Conservation (phyloP, 352 stramenopile genomes). For the Phytophthora ohioensis region DNA sequence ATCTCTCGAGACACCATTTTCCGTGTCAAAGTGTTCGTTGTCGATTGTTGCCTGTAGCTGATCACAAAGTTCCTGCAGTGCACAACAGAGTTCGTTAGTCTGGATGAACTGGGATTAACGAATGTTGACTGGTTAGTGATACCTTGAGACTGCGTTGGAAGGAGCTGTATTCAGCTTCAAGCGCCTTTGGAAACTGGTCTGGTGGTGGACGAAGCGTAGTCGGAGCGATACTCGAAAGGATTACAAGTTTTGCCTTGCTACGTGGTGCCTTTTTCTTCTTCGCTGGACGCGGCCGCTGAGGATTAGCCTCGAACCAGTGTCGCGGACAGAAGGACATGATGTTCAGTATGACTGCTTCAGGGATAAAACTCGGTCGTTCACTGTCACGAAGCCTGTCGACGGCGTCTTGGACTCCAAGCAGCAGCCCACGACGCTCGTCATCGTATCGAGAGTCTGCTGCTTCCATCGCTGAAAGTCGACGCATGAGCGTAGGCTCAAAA, state of each 20-base stretch:
- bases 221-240: slow-evolving; percentile 23
- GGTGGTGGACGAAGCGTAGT: slow-evolving; percentile 35
- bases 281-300: neutral
- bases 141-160: slow-evolving; percentile 49
- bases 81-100: neutral
- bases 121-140: neutral
- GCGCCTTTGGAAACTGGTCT: slow-evolving; percentile 38
- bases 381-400: slow-evolving; percentile 41
- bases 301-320: slow-evolving; percentile 63
- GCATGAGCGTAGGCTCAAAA: slow-evolving; percentile 51
- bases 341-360: slow-evolving; percentile 34
- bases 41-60: slow-evolving; percentile 23
- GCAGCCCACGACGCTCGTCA: slow-evolving; percentile 33
- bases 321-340: slow-evolving; percentile 66
- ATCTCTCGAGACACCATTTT: slow-evolving; percentile 39
- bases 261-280: slow-evolving; percentile 14
- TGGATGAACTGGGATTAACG: neutral
- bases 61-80: slow-evolving; percentile 33
- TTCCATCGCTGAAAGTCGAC: slow-evolving; percentile 45
- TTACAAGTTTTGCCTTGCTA: slow-evolving; percentile 1
- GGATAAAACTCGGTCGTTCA: slow-evolving; percentile 40
- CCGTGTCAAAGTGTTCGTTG: slow-evolving; percentile 44
- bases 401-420: slow-evolving; percentile 43
- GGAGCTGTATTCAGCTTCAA: slow-evolving; percentile 43
- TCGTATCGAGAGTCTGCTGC: slow-evolving; percentile 51